Base-by-base conservation (phyloP, 78 protist genomes). In the Speleostelium caveatum region DNA sequence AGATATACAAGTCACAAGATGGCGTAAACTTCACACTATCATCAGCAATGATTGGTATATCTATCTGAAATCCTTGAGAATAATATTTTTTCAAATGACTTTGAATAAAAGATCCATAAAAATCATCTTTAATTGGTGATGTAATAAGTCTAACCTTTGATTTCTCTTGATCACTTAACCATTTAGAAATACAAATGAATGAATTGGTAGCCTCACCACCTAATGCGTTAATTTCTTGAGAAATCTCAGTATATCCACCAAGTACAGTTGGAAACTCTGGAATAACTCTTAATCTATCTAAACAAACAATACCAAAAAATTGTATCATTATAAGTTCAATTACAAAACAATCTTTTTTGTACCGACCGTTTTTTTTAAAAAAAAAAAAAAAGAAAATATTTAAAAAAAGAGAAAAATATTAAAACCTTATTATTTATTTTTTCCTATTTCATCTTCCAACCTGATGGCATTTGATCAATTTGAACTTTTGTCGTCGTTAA, bases 151-250 rank as follows among this genome's bases (percentile, higher is more conserved):
- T 67, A 19, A 83, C n/a, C 0, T 60, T 7, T 12, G 19, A 16
- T 21, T 35, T 32, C 2, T 26, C 66, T 30, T 56, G 16, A 2
- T 83, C 91, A 16, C 17, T 71, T 42, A 60, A 2, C 72, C 75
- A 83, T 45, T 69, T 38, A 83, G 19, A 36, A 21, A 83, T 17
- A 53, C 88, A 79, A 39, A 42, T 49, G 21, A 83, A 71, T 4
- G 79, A 59, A 49, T 83, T 83, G n/a, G 75, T 35, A 24, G 91
- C 91, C n/a, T 83, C 79, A 12, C 91, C 91, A 14, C 91, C 91
- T 6, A 74, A 26, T 19, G 21, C 8, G 2, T 26, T 26, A 10
- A 16, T 39, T 74, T 74, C 83, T 1, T 26, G 8, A 14, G 12
- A 5, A 41, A 83, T 63, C 21, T 45, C 32, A 4, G 79, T 83